phyloP scores from a whole-genome alignment of 495 filamentous ascomycete species.

The Niebla homalea region DNA sequence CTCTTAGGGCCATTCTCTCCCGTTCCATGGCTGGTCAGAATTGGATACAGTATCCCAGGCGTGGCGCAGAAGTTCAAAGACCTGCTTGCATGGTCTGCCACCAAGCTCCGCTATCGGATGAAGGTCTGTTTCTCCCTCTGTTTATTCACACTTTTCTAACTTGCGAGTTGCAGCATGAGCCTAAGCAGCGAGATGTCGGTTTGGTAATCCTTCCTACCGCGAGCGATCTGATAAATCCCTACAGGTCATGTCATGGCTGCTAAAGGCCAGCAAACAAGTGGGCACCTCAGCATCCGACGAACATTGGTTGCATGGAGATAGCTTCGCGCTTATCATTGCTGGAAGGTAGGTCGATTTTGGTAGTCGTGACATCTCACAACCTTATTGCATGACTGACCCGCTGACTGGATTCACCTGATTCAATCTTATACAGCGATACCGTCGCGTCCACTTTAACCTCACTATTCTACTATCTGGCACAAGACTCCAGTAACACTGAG shows the following conservation, averaged over 20 bases:
- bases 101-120: constrained; percentile 8
- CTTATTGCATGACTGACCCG: neutral
- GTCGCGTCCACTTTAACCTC: neutral
- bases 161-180: neutral
- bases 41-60: neutral
- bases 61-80: neutral
- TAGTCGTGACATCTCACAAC: neutral
- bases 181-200: constrained; percentile 12
- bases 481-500: too few relatives aligned
- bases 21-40: neutral
- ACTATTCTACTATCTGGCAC: neutral
- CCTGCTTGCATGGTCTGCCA: constrained; percentile 9
- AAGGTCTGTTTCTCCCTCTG: neutral
- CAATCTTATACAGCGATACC: neutral
- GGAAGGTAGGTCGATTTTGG: constrained; percentile 23
- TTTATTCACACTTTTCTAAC: neutral
- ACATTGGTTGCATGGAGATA: constrained; percentile 21
- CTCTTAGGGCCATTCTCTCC: neutral
- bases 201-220: neutral
- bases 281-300: constrained; percentile 14
- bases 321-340: constrained; percentile 26
- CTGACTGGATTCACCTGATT: neutral
- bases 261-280: constrained; percentile 16
- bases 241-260: constrained; percentile 21
- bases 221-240: neutral